Conservation (phyloP, 176 grass and related monocot genomes). For the Calamus simplicifolius region DNA sequence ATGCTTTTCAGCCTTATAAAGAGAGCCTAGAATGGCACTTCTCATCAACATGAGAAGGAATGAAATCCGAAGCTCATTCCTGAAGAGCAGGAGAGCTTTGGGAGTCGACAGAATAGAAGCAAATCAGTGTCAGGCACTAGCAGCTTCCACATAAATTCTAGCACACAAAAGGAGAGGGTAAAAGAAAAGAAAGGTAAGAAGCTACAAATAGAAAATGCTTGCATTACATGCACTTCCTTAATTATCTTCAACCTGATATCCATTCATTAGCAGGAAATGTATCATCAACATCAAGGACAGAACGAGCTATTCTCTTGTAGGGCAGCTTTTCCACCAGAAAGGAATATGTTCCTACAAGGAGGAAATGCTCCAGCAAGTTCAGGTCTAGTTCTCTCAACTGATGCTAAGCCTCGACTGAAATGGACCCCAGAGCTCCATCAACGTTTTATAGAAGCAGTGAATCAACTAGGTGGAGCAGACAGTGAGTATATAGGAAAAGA, state of each 20-base stretch:
- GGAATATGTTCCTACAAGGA: constrained; percentile 72
- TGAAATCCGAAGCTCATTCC: constrained; percentile 26
- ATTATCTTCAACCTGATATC: constrained; percentile 16
- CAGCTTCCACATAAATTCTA: constrained; percentile 12
- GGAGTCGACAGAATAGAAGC: not conserved
- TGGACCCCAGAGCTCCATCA: constrained; percentile 98
- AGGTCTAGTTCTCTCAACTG: constrained; percentile 89
- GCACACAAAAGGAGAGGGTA: not conserved
- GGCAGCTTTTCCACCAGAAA: constrained; percentile 54
- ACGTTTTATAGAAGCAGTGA: constrained; percentile 88
- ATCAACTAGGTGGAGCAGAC: constrained; percentile 95
- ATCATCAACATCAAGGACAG: constrained; percentile 69
- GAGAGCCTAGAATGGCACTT: constrained; percentile 30
- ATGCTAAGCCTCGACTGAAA: constrained; percentile 94
- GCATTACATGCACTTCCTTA: not conserved
- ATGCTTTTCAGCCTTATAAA: constrained; percentile 80
- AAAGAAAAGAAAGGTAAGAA: constrained; percentile 7
- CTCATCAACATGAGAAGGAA: constrained; percentile 69
- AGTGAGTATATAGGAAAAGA: constrained; percentile 48
- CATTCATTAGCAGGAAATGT: constrained; percentile 49
- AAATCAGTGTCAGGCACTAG: constrained; percentile 6
- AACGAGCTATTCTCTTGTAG: constrained; percentile 62
- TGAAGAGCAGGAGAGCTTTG: constrained; percentile 13
- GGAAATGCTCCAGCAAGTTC: constrained; percentile 70
- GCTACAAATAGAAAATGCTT: too few species aligned